Percentiles rank a stretch among this genome's conserved stretches.
These are phyloP conservation scores for Coemansia javaensis DNA, from an alignment of 192 early-diverging fungal genomes.

Conservation along the genomic window DNA sequence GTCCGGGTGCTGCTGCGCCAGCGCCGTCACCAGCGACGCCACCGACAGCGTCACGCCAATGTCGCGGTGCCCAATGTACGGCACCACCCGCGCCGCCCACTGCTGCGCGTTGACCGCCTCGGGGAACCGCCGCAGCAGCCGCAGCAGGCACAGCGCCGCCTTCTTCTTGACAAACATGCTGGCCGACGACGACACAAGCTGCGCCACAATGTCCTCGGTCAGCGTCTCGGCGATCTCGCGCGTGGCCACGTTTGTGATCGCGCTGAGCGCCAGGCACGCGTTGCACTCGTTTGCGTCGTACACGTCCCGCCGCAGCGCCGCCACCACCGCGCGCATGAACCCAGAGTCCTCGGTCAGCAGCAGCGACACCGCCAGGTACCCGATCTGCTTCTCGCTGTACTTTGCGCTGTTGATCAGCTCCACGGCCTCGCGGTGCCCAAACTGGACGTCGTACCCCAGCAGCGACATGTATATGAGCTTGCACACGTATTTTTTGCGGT, in stretches of 20 bases:
- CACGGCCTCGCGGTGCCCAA: constrained; percentile 96
- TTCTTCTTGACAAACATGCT: constrained; percentile 95
- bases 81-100: constrained; percentile 80
- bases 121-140: constrained; percentile 83
- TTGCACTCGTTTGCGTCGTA: constrained; percentile 78
- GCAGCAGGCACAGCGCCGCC: constrained; percentile 87
- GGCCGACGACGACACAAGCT: constrained; percentile 78
- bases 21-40: constrained; percentile 79
- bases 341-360: constrained; percentile 87
- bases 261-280: constrained; percentile 88
- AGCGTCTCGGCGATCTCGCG: constrained; percentile 87
- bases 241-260: constrained; percentile 95
- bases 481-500: constrained; percentile 99
- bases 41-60: constrained; percentile 82
- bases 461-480: constrained; percentile 99
- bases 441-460: constrained; percentile 96
- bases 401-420: constrained; percentile 83
- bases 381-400: constrained; percentile 99
- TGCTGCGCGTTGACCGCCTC: constrained; percentile 80
- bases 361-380: constrained; percentile 92
- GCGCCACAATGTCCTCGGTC: constrained; percentile 73
- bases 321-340: constrained; percentile 74
- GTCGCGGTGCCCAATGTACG: constrained; percentile 83
- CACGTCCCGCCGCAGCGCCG: constrained; percentile 86
- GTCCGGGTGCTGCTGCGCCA: constrained; percentile 88